Percentiles rank a stretch among this genome's conserved stretches.
These are phyloP conservation scores for Isabelozyma pseudorhagii DNA, from an alignment of 805 yeast genomes.

Conservation along the genomic window DNA sequence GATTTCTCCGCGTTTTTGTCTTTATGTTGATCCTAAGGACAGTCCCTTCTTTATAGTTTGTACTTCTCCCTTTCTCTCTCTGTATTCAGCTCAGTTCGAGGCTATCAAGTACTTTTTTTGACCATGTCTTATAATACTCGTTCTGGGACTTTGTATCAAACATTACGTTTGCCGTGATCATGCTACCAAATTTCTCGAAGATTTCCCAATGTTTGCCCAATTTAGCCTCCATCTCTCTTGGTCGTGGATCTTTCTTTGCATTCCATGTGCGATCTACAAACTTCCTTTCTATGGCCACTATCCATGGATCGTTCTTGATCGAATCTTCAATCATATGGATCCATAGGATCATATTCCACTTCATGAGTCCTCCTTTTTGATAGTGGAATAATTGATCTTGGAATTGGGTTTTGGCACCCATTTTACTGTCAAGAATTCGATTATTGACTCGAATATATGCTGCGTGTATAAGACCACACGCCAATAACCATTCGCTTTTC, in stretches of 20 bases:
- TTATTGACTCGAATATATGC: conserved; percentile 56
- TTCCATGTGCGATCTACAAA: conserved; percentile 33
- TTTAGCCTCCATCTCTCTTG: conserved; percentile 25
- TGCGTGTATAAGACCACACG: conserved; percentile 63
- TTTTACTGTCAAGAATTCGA: conserved; percentile 38
- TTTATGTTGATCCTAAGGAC: too few relatives aligned
- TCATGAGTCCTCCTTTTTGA: conserved; percentile 52
- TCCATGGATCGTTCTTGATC: conserved; percentile 61
- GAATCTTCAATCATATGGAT: conserved; percentile 51
- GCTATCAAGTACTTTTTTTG: conserved; percentile 8
- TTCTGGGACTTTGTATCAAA: conserved; percentile 27
- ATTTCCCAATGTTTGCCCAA: conserved; percentile 31
- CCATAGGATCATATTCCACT: conserved; percentile 51
- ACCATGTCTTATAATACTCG: conserved; percentile 32
- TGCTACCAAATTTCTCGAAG: conserved; percentile 28
- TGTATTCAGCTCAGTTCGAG: not conserved
- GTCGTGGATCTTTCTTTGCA: conserved; percentile 10
- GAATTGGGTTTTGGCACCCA: conserved; percentile 49
- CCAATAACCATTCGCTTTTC: conserved; percentile 64
- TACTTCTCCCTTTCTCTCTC: too few relatives aligned
- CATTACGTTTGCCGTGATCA: conserved; percentile 29
- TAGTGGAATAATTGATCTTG: conserved; percentile 48
- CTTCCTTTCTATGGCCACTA: conserved; percentile 48
- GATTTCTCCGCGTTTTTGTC: too few relatives aligned
- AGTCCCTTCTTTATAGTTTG: too few relatives aligned